Base-by-base conservation (phyloP, 352 stramenopile species). In the Phytophthora syringae region DNA sequence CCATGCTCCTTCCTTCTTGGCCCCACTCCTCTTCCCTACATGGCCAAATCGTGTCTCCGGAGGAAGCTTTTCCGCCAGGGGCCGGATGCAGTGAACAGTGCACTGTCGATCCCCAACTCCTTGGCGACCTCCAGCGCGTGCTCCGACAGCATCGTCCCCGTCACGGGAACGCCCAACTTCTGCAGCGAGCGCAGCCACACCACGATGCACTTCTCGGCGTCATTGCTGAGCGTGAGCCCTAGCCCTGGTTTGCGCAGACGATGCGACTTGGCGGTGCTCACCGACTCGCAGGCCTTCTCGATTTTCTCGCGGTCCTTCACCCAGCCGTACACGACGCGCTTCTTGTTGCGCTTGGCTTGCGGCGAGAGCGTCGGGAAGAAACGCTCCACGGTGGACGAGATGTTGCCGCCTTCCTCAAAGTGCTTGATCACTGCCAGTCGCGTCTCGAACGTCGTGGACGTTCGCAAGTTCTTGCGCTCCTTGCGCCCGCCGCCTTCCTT, bases 181-280 rank as follows among this genome's bases (percentile, higher is more conserved):
- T 72, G 58, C 58, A 76, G 52, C 28, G 67, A 76, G 11, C 64
- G 72, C 40, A 79, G 52, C 67, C 72, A 77, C 18, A 77, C 64
- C 32, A 79, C 54, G 20, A 79, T 74, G 48, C 67, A 76, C 40
- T 79, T 79, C 56, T 79, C 72, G 15, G 59, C 67, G 21, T 79
- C 67, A 15, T 63, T 50, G 28, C 72, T 72, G 13, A 79, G 60
- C 21, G 52, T 64, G 18, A 67, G 60, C 15, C 72, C 72, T 15
- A 64, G 22, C 4, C 72, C 72, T 7, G 55, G 16, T 27, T 74
- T 70, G 18, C 72, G 72, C n/a, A 79, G 43, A 9, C 72, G 72
- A 54, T 64, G 55, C 11, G 68, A 18, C 50, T 77, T 76, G 58
- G 72, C 67, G n/a, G 67, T 72, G n/a, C 42, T 64, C 37, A 74